Evolutionary conservation across 2,329 filamentous ascomycete genomes (phyloP).

Genomic region (Myotisia sp.): DNA sequence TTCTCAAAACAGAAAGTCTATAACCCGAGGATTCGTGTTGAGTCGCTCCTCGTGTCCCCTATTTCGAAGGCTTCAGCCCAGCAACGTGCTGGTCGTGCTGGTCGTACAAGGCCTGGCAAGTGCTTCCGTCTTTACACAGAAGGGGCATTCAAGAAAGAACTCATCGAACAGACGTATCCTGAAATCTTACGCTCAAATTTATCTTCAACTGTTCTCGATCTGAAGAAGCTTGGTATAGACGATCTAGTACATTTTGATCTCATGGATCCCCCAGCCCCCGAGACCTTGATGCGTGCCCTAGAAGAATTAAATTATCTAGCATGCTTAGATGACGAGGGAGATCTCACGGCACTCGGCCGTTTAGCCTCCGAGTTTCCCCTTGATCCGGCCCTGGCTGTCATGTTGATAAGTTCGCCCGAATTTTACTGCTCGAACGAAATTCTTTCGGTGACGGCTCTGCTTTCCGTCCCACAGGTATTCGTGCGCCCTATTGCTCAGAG

Average conservation of each 20-base stretch:
- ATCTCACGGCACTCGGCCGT: conserved; percentile 71
- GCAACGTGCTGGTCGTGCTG: conserved; percentile 94
- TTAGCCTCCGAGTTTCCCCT: conserved; percentile 91
- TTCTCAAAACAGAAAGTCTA: conserved; percentile 99
- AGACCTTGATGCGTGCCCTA: conserved; percentile 93
- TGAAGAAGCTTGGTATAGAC: conserved; percentile 92
- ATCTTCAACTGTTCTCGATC: conserved; percentile 82
- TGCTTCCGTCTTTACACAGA: conserved; percentile 97
- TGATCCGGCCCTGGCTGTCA: conserved; percentile 85
- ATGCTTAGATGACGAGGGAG: conserved; percentile 90
- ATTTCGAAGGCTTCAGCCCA: conserved; percentile 97
- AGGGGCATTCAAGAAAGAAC: conserved; percentile 87
- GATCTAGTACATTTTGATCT: conserved; percentile 97
- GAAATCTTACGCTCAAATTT: conserved; percentile 92
- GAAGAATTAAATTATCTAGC: conserved; percentile 97
- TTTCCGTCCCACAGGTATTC: conserved; percentile 91
- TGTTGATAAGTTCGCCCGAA: conserved; percentile 93
- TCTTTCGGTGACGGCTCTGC: conserved; percentile 78
- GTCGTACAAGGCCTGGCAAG: conserved; percentile 95
- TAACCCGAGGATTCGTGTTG: conserved; percentile 89
- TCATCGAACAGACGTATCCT: conserved; percentile 93
- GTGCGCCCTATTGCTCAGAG: conserved; percentile 71
- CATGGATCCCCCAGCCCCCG: conserved; percentile 94
- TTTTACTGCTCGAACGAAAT: conserved; percentile 99
- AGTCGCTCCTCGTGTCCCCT: conserved; percentile 91